A percentile compares a stretch with the other conserved stretches of the same genome.
These are phyloP conservation scores for Neonectria magnoliae DNA, from an alignment of 2,329 filamentous ascomycete genomes.

Conservation along the genomic window DNA sequence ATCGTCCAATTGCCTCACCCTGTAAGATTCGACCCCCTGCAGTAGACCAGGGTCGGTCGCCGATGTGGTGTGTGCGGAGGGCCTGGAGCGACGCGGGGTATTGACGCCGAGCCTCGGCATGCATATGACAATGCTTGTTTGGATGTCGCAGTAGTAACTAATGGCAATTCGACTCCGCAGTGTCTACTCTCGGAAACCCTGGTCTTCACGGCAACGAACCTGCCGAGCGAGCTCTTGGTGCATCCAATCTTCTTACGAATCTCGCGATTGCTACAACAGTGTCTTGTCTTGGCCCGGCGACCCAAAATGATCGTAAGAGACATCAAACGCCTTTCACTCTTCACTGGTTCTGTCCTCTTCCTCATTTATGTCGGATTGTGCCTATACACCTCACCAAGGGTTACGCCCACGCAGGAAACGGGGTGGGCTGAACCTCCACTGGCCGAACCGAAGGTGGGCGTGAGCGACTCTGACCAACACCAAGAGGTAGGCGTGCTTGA, in stretches of 20 bases:
- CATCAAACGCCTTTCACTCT: conserved; percentile 44
- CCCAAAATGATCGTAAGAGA: conserved; percentile 47
- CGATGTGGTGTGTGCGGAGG: neutral
- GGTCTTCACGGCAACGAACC: neutral
- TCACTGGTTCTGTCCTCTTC: conserved; percentile 43
- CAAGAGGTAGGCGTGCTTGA: neutral
- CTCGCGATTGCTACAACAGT: neutral
- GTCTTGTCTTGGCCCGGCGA: conserved; percentile 2
- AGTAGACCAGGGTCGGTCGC: neutral
- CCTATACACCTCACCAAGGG: conserved; percentile 29
- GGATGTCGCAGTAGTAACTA: conserved; percentile 22
- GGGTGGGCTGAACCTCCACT: conserved; percentile 21
- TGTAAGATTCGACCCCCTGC: neutral
- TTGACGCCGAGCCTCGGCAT: conserved; percentile 36
- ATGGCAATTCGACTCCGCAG: neutral
- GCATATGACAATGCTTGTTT: conserved; percentile 38
- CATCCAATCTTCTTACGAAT: neutral
- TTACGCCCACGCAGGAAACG: conserved; percentile 7
- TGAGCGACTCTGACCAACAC: conserved; percentile 3
- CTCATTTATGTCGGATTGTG: conserved; percentile 44
- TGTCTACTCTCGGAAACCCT: neutral
- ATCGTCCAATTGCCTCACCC: neutral
- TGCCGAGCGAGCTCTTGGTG: neutral
- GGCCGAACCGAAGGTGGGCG: conserved; percentile 3
- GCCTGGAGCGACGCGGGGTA: conserved; percentile 17